Evolutionary conservation across 306 rosid genomes (phyloP), one percentile per base, ranked within the genome.

Genomic region (Potentilla sterilis): DNA sequence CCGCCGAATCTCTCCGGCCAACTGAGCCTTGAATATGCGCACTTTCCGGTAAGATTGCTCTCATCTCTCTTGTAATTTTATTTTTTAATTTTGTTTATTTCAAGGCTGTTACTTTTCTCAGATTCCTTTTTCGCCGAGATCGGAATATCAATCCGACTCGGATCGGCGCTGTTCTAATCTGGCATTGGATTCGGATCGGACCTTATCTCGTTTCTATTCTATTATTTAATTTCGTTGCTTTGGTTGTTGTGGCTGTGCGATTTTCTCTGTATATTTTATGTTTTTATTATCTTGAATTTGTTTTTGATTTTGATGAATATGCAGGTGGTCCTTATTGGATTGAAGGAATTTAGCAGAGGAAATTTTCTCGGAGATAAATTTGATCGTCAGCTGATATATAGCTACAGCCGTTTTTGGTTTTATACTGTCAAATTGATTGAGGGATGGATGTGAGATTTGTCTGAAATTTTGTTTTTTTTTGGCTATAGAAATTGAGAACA

Each of bases 311-410:
- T 63, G 18, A 2, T 79, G 69, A 64, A 74, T 85, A 80, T 84
- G 81, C 90, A 89, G 95, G 48, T 83, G 70, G 54, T 71, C 82
- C 79, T 83, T 64, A 77, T 80, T 82, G 78, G 62, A 41, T 78
- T 69, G 81, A 79, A 75, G 76, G 75, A 77, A 83, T 78, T 72
- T 74, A 34, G 74, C 44, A 57, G 48, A 73, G 82, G 46, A 48
- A 75, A 7, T 43, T 78, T 75, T 11, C 42, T 42, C 73, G 83
- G 70, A 24, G 67, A 38, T 70, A 38, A 24, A 55, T 48, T 28
- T 43, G 51, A 75, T 68, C 81, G 75, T 57, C 84, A 70, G 69
- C 76, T 69, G 81, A 75, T 46, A 54, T 59, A 70, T 9, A 82
- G 51, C 61, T 78, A 22, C 16, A 35, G 49, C 73, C 80, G 72